Percentiles rank a stretch among this genome's conserved stretches.
phyloP scores from a whole-genome alignment of 805 yeast genomes.

The Kregervanrija fluxuum region DNA sequence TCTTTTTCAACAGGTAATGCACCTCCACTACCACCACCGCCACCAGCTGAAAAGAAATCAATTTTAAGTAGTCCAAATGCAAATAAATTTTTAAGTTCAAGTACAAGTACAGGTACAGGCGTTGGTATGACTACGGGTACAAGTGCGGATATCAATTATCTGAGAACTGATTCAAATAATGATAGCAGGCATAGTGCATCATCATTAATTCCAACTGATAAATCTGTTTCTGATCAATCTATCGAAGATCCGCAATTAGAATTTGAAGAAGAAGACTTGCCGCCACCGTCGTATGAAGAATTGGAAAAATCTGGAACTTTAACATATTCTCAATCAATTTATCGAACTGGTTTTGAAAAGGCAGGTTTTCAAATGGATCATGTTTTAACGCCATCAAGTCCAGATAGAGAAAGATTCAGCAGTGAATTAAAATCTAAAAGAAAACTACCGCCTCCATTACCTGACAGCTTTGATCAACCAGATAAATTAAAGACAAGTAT shows the following conservation, averaged over 20 bases:
- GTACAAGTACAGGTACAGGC: background rate
- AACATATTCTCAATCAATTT: constrained; percentile 27
- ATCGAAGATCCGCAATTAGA: constrained; percentile 7
- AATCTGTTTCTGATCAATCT: constrained; percentile 12
- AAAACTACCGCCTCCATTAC: constrained; percentile 20
- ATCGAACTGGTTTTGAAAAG: constrained; percentile 30
- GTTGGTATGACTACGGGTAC: too few relatives aligned
- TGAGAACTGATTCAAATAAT: background rate
- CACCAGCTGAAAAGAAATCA: constrained; percentile 19
- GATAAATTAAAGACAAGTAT: background rate
- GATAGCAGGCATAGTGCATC: constrained; percentile 14
- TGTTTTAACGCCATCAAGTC: constrained; percentile 7
- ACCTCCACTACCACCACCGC: constrained; percentile 28
- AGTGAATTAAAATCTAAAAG: constrained; percentile 13
- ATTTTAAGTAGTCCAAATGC: constrained; percentile 20
- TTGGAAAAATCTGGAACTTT: constrained; percentile 27
- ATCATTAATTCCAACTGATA: constrained; percentile 21
- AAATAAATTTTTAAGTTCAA: constrained; percentile 11
- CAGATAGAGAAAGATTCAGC: constrained; percentile 5
- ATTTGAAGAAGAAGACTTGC: constrained; percentile 12
- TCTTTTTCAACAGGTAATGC: constrained; percentile 1
- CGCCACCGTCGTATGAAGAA: constrained; percentile 29
- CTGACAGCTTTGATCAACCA: background rate
- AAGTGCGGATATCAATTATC: too few relatives aligned
- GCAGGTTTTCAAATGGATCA: constrained; percentile 28